Evolutionary conservation across 2,329 filamentous ascomycete genomes (phyloP).

Genomic region (Aspergillus viridinutans): DNA sequence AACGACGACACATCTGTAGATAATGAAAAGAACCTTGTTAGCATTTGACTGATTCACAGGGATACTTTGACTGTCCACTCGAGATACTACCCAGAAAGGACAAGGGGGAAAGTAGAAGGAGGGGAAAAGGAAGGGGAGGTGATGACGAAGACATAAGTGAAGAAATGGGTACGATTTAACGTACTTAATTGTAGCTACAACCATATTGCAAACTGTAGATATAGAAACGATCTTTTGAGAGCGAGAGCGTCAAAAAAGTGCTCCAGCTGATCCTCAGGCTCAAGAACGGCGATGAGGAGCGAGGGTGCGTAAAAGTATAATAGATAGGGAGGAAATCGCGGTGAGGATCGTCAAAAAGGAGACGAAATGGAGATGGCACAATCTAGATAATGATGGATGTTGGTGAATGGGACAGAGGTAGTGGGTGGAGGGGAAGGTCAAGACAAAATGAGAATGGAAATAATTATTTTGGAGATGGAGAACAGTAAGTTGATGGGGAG

Average conservation of each 20-base stretch:
- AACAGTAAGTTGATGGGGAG: constrained; percentile 1
- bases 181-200: constrained; percentile 62
- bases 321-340: constrained; percentile 11
- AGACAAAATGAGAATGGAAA: constrained; percentile 4
- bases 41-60: background rate
- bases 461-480: constrained; percentile 4
- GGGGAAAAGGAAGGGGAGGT: constrained; percentile 6
- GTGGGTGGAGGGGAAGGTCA: constrained; percentile 1
- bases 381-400: background rate
- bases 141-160: constrained; percentile 9
- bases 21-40: constrained; percentile 15
- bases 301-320: constrained; percentile 7
- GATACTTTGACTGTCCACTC: background rate
- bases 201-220: constrained; percentile 41
- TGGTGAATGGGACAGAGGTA: constrained; percentile 4
- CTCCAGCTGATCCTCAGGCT: background rate
- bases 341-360: constrained; percentile 3
- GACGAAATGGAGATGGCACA: background rate
- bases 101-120: constrained; percentile 10
- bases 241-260: constrained; percentile 4
- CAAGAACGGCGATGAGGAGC: constrained; percentile 13
- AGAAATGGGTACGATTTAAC: constrained; percentile 22
- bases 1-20: constrained; percentile 86
- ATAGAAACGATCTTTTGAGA: constrained; percentile 10
- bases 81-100: constrained; percentile 1